Conservation (phyloP, 148 eudicot species). For the Rhododendron molle region DNA sequence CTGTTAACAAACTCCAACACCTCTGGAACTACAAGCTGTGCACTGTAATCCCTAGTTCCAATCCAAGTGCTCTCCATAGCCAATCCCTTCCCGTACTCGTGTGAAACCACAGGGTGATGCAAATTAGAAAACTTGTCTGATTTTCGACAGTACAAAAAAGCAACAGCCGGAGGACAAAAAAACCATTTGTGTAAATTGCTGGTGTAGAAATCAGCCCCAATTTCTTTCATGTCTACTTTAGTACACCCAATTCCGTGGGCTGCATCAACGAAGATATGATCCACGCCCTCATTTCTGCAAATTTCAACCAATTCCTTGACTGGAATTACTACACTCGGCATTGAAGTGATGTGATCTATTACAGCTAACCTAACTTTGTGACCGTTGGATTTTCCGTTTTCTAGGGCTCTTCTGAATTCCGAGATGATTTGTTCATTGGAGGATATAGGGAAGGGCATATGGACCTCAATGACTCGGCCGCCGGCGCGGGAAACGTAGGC, state of each 20-base stretch:
- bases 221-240: constrained; percentile 60
- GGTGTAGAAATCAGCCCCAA: constrained; percentile 87
- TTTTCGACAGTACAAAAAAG: constrained; percentile 67
- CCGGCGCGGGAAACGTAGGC: constrained; percentile 82
- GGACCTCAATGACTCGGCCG: constrained; percentile 77
- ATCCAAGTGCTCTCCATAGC: constrained; percentile 85
- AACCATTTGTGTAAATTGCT: constrained; percentile 96
- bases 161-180: constrained; percentile 82
- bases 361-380: constrained; percentile 77
- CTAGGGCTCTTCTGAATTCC: constrained; percentile 64
- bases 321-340: constrained; percentile 84
- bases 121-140: constrained; percentile 25
- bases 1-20: constrained; percentile 66
- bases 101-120: constrained; percentile 89
- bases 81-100: constrained; percentile 83
- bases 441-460: constrained; percentile 65
- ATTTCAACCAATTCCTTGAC: constrained; percentile 68
- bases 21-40: constrained; percentile 77
- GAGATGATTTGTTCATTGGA: constrained; percentile 41
- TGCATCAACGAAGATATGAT: constrained; percentile 69
- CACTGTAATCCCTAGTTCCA: constrained; percentile 88
- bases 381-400: constrained; percentile 42
- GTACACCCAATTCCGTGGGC: constrained; percentile 83
- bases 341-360: constrained; percentile 88
- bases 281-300: constrained; percentile 83